Conservation (phyloP, 2,329 filamentous ascomycete species). For the Fusarium goolgardi region DNA sequence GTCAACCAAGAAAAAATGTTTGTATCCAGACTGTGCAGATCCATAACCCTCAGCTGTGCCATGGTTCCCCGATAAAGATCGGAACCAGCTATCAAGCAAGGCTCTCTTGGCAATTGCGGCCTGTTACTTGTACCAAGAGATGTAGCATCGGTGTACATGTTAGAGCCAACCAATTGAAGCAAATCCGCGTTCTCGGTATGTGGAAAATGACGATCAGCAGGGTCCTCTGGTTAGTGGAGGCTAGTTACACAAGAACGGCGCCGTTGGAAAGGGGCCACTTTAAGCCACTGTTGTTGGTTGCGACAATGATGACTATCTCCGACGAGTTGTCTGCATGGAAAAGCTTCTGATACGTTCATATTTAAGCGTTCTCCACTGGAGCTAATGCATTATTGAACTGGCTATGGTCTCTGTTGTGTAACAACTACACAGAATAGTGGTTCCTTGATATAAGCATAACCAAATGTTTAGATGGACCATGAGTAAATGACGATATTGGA, state of each 20-base stretch:
- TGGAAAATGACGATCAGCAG: background rate
- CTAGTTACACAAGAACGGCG: constrained; percentile 1
- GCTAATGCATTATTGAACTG: too few relatives aligned
- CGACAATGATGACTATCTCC: constrained; percentile 10
- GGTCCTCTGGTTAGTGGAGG: background rate
- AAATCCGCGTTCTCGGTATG: background rate
- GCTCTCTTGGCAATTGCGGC: background rate
- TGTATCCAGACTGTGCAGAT: background rate
- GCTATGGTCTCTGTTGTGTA: background rate
- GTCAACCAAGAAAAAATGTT: too few relatives aligned
- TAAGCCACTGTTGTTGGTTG: constrained; percentile 14
- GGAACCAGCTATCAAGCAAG: background rate
- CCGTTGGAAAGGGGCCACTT: background rate
- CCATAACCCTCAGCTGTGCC: background rate
- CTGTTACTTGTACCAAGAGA: background rate
- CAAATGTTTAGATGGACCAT: background rate
- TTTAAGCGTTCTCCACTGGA: background rate
- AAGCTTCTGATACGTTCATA: background rate
- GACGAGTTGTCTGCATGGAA: constrained; percentile 7
- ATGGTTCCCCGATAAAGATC: background rate
- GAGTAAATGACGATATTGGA: too few relatives aligned
- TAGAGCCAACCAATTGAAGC: background rate
- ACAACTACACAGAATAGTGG: background rate
- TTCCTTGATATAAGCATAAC: background rate
- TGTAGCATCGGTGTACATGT: background rate